phyloP scores from a whole-genome alignment of 768 basidiomycete genomes.

The Tubosaeta sp. region DNA sequence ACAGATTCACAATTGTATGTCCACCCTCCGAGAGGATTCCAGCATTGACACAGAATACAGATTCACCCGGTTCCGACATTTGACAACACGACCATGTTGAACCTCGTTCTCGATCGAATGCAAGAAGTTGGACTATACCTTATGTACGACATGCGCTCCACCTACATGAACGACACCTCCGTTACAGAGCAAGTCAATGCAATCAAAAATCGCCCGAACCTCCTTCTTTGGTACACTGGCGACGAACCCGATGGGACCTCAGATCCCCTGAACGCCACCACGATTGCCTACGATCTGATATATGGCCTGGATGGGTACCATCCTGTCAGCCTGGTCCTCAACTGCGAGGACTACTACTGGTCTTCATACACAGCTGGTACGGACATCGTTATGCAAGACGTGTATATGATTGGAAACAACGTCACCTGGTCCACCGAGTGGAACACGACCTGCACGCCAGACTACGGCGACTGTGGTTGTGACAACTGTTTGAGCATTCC shows the following conservation, averaged over 20 bases:
- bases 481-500: slow-evolving; percentile 49
- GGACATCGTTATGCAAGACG: slow-evolving; percentile 69
- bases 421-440: slow-evolving; percentile 59
- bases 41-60: slow-evolving; percentile 23
- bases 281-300: slow-evolving; percentile 50
- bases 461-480: slow-evolving; percentile 73
- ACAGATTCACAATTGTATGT: slow-evolving; percentile 32
- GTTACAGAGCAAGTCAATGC: slow-evolving; percentile 66
- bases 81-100: slow-evolving; percentile 52
- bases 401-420: slow-evolving; percentile 49
- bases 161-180: slow-evolving; percentile 59
- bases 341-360: slow-evolving; percentile 67
- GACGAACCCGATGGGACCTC: slow-evolving; percentile 72
- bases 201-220: slow-evolving; percentile 63
- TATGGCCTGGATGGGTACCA: slow-evolving; percentile 62
- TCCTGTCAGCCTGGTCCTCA: slow-evolving; percentile 60
- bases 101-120: slow-evolving; percentile 63
- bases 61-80: slow-evolving; percentile 72
- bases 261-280: slow-evolving; percentile 58
- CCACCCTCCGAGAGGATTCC: background rate
- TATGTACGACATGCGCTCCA: slow-evolving; percentile 81
- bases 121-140: slow-evolving; percentile 63
- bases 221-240: slow-evolving; percentile 70
- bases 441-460: slow-evolving; percentile 57
- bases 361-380: slow-evolving; percentile 54